Conservation (phyloP, 1,284 basidiomycete species). For the Fomitopsis betulina region DNA sequence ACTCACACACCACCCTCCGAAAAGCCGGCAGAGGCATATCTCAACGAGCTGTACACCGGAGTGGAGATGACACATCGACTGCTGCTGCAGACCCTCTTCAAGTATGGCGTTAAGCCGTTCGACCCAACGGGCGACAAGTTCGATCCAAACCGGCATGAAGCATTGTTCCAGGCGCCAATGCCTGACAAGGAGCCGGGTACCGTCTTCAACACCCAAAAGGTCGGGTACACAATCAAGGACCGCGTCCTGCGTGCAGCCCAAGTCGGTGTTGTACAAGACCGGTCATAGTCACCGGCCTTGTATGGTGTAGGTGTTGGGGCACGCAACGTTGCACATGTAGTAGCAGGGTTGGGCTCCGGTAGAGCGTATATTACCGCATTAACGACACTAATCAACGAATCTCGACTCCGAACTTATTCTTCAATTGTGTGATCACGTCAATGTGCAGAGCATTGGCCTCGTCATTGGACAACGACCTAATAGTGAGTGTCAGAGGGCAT, state of each 20-base stretch:
- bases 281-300: conserved; percentile 30
- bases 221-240: conserved; percentile 91
- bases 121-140: conserved; percentile 92
- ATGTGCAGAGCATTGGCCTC: conserved; percentile 82
- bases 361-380: conserved; percentile 26
- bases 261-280: conserved; percentile 89
- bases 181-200: conserved; percentile 85
- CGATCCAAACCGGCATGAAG: conserved; percentile 94
- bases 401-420: conserved; percentile 69
- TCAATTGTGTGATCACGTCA: conserved; percentile 48
- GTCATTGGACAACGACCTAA: conserved; percentile 83
- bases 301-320: neutral
- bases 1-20: conserved; percentile 30
- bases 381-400: conserved; percentile 49
- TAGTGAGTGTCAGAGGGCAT: conserved; percentile 5
- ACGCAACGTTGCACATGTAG: neutral
- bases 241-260: conserved; percentile 92
- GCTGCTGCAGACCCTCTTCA: conserved; percentile 85
- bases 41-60: conserved; percentile 77
- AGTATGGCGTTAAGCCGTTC: conserved; percentile 89
- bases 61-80: conserved; percentile 92
- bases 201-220: conserved; percentile 89
- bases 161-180: conserved; percentile 92
- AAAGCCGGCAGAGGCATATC: conserved; percentile 56
- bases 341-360: conserved; percentile 8